phyloP scores from a whole-genome alignment of 2,329 filamentous ascomycete species.

The Pseudogymnoascus sp. region DNA sequence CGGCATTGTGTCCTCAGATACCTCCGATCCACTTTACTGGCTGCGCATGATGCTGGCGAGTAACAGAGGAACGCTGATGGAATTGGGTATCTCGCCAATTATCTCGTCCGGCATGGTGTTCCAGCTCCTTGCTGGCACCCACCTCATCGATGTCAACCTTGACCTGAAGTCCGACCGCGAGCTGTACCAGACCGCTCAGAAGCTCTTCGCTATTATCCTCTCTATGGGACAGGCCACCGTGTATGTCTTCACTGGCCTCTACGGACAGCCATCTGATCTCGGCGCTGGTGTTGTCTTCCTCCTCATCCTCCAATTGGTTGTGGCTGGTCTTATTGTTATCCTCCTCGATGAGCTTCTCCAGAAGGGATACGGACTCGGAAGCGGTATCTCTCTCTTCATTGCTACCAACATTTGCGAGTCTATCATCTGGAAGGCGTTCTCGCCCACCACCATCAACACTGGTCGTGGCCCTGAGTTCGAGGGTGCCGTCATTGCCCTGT shows the following conservation, averaged over 20 bases:
- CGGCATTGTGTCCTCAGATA: constrained; percentile 98
- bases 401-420: constrained; percentile 99
- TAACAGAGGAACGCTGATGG: constrained; percentile 95
- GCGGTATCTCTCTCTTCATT: constrained; percentile 98
- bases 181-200: constrained; percentile 99
- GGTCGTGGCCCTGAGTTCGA: constrained; percentile 98
- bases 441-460: constrained; percentile 97
- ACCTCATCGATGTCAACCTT: constrained; percentile 99
- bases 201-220: constrained; percentile 95
- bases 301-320: constrained; percentile 92
- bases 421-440: constrained; percentile 99
- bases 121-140: constrained; percentile 97
- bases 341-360: constrained; percentile 97
- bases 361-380: constrained; percentile 98
- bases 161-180: constrained; percentile 99
- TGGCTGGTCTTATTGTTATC: constrained; percentile 97
- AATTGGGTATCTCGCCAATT: constrained; percentile 94
- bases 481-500: constrained; percentile 93
- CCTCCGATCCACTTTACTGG: constrained; percentile 98
- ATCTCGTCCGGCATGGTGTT: constrained; percentile 99
- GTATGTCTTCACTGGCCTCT: constrained; percentile 96
- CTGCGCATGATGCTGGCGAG: constrained; percentile 99
- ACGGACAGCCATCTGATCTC: constrained; percentile 92
- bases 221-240: constrained; percentile 97
- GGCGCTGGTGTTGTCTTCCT: constrained; percentile 98